phyloP scores from a whole-genome alignment of 441 rosid species.

The Eruca vesicaria region DNA sequence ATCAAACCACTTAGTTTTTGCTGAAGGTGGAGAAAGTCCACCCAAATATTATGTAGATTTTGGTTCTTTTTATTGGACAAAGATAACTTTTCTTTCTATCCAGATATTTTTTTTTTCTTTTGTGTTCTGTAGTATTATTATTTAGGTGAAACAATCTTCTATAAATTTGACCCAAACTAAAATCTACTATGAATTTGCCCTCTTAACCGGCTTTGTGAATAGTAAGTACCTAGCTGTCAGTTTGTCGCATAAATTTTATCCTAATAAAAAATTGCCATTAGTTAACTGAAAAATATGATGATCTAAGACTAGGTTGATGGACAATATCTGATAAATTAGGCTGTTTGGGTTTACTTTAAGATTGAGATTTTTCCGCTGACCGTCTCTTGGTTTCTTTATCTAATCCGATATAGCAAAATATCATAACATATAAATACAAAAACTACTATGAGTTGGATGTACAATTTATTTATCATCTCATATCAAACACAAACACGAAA shows the following conservation, averaged over 20 bases:
- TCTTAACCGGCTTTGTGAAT: conserved; percentile 17
- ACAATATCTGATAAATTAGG: background rate
- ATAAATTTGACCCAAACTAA: conserved; percentile 23
- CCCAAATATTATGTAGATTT: background rate
- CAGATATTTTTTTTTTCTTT: background rate
- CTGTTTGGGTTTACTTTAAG: background rate
- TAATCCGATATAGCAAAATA: background rate
- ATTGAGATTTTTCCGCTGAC: background rate
- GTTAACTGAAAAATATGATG: background rate
- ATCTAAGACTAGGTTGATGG: no score
- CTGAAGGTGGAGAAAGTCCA: no score
- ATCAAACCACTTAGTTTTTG: no score
- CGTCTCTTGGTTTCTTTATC: background rate
- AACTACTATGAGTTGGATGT: background rate
- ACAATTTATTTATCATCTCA: no score
- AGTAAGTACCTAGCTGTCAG: conserved; percentile 10
- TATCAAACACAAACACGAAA: conserved; percentile 4
- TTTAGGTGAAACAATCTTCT: background rate
- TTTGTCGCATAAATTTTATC: conserved; percentile 6
- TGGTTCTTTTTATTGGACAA: background rate
- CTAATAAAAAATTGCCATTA: background rate
- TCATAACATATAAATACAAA: background rate
- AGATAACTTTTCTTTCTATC: background rate
- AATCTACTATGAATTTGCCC: conserved; percentile 16
- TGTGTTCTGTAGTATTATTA: background rate